Evolutionary conservation across 2,329 filamentous ascomycete species (phyloP).

Genomic region (Trichoderma semiorbis): DNA sequence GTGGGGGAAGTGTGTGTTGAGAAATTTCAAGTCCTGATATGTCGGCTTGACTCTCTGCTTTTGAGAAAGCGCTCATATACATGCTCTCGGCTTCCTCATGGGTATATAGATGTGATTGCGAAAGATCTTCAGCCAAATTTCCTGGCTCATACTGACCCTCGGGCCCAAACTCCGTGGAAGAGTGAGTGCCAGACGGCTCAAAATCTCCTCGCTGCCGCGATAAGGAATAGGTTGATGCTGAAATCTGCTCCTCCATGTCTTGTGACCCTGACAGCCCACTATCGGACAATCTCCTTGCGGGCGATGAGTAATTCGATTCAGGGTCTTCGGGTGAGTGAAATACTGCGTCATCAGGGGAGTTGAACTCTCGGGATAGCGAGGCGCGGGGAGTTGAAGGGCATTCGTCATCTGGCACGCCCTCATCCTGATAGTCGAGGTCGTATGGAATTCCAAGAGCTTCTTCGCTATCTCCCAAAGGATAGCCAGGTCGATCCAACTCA

Average conservation of each 20-base stretch:
- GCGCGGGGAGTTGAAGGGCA: conserved; percentile 53
- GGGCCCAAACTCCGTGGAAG: background rate
- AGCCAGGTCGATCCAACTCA: conserved; percentile 24
- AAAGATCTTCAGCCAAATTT: conserved; percentile 46
- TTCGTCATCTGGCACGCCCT: conserved; percentile 31
- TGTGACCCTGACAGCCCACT: background rate
- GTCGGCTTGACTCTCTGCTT: conserved; percentile 34
- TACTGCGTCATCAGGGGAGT: conserved; percentile 27
- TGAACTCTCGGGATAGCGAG: conserved; percentile 42
- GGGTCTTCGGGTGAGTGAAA: conserved; percentile 29
- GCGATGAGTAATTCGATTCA: conserved; percentile 21
- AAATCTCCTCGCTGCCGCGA: background rate
- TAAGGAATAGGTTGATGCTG: background rate
- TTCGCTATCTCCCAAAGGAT: conserved; percentile 48
- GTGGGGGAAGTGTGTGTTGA: background rate
- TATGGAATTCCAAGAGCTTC: conserved; percentile 56
- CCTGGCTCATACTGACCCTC: background rate
- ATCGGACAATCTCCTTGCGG: background rate
- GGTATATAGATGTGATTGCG: conserved; percentile 67
- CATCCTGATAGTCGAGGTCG: conserved; percentile 41
- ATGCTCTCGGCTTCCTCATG: conserved; percentile 82
- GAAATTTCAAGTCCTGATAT: conserved; percentile 1
- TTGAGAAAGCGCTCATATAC: conserved; percentile 74
- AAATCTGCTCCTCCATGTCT: background rate
- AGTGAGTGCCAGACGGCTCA: background rate